Evolutionary conservation across 73 alveolate species (phyloP).

Genomic region (Paramecium biaurelia): DNA sequence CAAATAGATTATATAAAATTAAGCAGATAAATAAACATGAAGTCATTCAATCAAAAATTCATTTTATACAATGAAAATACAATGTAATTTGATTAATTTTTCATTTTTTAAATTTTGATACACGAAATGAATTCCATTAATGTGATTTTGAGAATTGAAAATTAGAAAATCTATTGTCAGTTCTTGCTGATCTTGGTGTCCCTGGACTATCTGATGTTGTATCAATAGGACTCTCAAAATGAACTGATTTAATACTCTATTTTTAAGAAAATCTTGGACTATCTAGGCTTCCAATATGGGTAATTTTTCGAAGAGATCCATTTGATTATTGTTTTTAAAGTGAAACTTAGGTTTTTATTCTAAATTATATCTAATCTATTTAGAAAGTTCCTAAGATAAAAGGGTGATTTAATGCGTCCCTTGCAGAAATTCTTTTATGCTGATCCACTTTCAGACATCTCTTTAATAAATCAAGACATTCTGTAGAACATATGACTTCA

Average conservation of each 20-base stretch:
- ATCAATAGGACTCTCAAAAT: background rate
- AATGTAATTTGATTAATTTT: background rate
- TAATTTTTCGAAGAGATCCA: background rate
- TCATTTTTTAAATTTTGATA: background rate
- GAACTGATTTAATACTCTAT: background rate
- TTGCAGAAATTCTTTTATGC: constrained; percentile 17
- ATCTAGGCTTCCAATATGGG: background rate
- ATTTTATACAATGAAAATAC: too few species aligned
- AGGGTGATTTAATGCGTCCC: background rate
- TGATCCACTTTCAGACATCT: background rate
- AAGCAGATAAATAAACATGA: too few species aligned
- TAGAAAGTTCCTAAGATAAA: background rate
- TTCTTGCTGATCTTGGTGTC: background rate
- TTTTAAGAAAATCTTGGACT: background rate
- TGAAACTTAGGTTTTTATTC: background rate
- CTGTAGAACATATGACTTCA: constrained; percentile 8
- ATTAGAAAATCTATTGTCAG: background rate
- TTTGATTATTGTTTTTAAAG: background rate
- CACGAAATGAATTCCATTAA: background rate
- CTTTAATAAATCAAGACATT: constrained; percentile 35
- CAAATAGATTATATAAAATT: too few species aligned
- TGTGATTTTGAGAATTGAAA: background rate
- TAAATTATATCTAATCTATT: background rate
- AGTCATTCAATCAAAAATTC: too few species aligned
- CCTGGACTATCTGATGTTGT: background rate